Evolutionary conservation across 345 rosid genomes (phyloP), one percentile per base, ranked within the genome.

Genomic region (Arabidopsis thaliana): DNA sequence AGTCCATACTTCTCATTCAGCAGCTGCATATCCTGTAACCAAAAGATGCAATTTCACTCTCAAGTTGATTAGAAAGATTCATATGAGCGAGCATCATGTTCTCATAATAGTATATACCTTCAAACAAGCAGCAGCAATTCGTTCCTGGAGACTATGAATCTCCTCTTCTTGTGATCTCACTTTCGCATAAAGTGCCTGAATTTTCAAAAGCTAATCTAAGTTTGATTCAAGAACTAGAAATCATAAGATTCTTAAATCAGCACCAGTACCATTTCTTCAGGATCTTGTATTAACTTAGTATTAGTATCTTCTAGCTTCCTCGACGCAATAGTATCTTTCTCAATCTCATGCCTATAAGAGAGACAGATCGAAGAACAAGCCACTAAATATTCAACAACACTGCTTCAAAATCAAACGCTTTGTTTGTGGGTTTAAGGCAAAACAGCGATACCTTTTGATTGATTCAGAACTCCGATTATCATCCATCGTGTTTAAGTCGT

Each of bases 21-120:
- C 75, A 87, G 75, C 82, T 90, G 94, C 87, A 95, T 68, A 78
- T 95, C 97, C 99, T 95, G 91, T 73, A 42, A 67, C 22, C 77
- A 81, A 48, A 68, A 40, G 58, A 49, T 73, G 24, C 59, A 75
- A 75, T 13, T 38, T 44, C 62, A 75, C 52, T 10, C 28, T 28
- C 32, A 57, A 42, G 6, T 44, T 45, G 53, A 63, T 34, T 25
- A 10, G 36, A 67, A 23, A 58, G 38, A 32, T 48, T 44, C 52
- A 25, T 30, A 16, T 42, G 59, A 20, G 69, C 67, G 59, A 20
- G 72, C 70, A 71, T 66, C 12, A 16, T 32, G 52, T 16, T 63
- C 0, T 13, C n/a, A 30, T 22, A 7, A 11, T 40, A n/a, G 16
- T 49, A 48, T 59, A 72, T 51, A 93, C 98, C 92, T 85, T 93